phyloP scores from a whole-genome alignment of 1,139 yeast species.

The Lodderomyces orthopsilosis region DNA sequence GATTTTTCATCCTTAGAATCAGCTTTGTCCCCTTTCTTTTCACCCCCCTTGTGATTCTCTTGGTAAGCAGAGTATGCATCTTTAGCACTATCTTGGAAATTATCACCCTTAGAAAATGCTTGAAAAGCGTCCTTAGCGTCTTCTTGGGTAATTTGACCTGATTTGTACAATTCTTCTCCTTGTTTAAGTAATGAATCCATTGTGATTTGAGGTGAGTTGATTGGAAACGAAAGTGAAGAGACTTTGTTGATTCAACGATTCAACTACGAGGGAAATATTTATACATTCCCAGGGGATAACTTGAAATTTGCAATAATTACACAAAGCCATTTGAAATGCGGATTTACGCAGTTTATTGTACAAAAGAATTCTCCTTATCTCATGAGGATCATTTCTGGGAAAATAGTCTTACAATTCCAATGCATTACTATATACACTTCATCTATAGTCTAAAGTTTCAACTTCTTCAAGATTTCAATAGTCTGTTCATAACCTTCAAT shows the following conservation, averaged over 20 bases:
- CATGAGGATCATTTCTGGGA: no score
- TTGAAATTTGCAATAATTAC: not conserved
- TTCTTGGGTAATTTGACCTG: slow-evolving; percentile 18
- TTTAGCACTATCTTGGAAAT: slow-evolving; percentile 31
- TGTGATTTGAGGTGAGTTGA: slow-evolving; percentile 1
- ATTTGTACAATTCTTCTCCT: slow-evolving; percentile 15
- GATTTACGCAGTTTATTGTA: no score
- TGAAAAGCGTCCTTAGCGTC: slow-evolving; percentile 36
- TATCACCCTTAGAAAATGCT: slow-evolving; percentile 29
- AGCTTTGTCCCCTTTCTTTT: slow-evolving; percentile 5
- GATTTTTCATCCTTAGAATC: slow-evolving; percentile 6
- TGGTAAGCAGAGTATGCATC: slow-evolving; percentile 28
- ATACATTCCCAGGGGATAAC: no score
- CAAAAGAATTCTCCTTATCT: no score
- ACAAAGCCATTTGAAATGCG: no score
- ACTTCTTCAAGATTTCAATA: slow-evolving; percentile 68
- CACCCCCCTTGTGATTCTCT: slow-evolving; percentile 17
- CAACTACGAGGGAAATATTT: no score
- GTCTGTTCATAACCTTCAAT: slow-evolving; percentile 82
- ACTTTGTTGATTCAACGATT: no score
- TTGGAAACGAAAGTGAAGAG: not conserved
- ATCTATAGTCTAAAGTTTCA: slow-evolving; percentile 36
- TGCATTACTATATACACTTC: not conserved
- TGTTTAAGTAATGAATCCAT: slow-evolving; percentile 15
- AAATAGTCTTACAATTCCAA: no score